These are phyloP conservation scores for Chrysanthemum lavandulifolium DNA, from an alignment of 129 eudicot species.

Conservation along the genomic window DNA sequence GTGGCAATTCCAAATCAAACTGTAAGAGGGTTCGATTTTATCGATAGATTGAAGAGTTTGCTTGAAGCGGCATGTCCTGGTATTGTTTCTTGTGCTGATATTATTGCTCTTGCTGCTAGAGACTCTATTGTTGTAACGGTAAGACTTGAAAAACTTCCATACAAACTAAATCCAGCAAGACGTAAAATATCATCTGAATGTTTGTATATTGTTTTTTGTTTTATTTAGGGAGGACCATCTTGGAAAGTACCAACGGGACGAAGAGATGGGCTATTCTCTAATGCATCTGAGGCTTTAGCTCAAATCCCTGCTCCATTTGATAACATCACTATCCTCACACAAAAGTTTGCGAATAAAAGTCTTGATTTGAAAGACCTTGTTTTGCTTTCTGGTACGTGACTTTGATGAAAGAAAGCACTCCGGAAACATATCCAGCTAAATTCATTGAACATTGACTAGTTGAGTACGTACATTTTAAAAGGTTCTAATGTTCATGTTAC, in stretches of 20 bases:
- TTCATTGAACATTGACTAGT: too few species aligned
- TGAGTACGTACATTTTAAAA: too few species aligned
- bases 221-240: constrained; percentile 70
- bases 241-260: constrained; percentile 94
- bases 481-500: background rate
- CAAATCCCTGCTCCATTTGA: constrained; percentile 71
- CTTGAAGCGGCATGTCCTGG: constrained; percentile 86
- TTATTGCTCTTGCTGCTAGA: constrained; percentile 64
- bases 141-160: constrained; percentile 16
- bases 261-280: constrained; percentile 76
- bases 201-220: background rate
- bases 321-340: constrained; percentile 60
- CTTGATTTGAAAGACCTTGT: constrained; percentile 78
- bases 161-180: background rate
- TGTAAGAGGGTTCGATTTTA: constrained; percentile 66
- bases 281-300: constrained; percentile 56
- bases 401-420: too few species aligned
- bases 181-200: background rate
- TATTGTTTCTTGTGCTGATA: constrained; percentile 92
- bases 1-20: constrained; percentile 62
- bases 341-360: constrained; percentile 58
- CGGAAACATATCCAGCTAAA: too few species aligned
- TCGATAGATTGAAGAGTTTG: constrained; percentile 65
- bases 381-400: constrained; percentile 60
- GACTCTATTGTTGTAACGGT: constrained; percentile 71